Evolutionary conservation across 352 stramenopile genomes (phyloP).

Genomic region (Pythium angustatum): DNA sequence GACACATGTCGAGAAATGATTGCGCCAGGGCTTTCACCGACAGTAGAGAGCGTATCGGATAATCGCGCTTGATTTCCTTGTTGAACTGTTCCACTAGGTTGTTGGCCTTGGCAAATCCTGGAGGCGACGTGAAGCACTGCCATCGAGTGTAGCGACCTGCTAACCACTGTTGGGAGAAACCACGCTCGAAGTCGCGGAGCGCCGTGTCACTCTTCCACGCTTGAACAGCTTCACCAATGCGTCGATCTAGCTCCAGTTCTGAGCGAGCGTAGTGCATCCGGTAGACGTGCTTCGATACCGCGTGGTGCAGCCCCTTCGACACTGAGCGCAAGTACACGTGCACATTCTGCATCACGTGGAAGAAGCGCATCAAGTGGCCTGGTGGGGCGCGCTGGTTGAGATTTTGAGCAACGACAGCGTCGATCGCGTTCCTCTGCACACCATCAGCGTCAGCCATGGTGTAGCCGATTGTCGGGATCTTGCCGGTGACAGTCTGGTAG

Average conservation of each 20-base stretch:
- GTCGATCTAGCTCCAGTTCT: neutral
- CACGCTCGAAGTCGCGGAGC: neutral
- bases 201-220: neutral
- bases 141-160: neutral
- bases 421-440: neutral
- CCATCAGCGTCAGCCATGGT: neutral
- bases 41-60: neutral
- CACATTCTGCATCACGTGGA: neutral
- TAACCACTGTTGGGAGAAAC: conserved; percentile 1
- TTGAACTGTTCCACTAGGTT: neutral
- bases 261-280: neutral
- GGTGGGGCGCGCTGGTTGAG: neutral
- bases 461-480: neutral
- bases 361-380: too few relatives aligned
- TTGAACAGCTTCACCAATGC: neutral
- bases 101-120: neutral
- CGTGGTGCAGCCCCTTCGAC: too few relatives aligned
- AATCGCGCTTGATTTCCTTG: conserved; percentile 10
- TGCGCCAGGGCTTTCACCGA: neutral
- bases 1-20: conserved; percentile 2
- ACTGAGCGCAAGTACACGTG: neutral
- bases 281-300: neutral
- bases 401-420: neutral
- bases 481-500: neutral
- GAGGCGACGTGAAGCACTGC: neutral